Percentiles rank a stretch among this genome's conserved stretches.
These are phyloP conservation scores for Yamadazyma laniorum DNA, from an alignment of 805 yeast species.

Conservation along the genomic window DNA sequence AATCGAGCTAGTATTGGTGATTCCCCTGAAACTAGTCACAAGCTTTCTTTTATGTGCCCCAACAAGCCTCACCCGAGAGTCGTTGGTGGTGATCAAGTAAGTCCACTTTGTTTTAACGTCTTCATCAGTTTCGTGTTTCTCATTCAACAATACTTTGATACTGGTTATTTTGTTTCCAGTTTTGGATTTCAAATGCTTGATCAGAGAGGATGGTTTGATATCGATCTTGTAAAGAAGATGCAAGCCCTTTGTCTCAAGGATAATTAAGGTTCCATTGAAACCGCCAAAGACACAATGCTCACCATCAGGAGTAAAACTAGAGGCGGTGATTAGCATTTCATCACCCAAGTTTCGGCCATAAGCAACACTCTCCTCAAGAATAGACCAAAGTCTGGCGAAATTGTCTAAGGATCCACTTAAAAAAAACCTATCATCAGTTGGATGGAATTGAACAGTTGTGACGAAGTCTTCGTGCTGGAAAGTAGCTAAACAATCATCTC, in stretches of 20 bases:
- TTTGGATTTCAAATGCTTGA: constrained; percentile 13
- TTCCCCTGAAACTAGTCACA: constrained; percentile 71
- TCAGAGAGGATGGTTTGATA: constrained; percentile 26
- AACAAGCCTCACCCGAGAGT: constrained; percentile 71
- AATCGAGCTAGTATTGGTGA: constrained; percentile 66
- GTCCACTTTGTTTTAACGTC: constrained; percentile 26
- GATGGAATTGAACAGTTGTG: constrained; percentile 77
- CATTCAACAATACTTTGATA: constrained; percentile 48
- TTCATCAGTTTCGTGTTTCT: constrained; percentile 3
- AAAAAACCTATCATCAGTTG: constrained; percentile 83
- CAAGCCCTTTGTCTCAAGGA: constrained; percentile 64
- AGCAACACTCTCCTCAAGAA: constrained; percentile 66
- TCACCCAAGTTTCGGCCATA: constrained; percentile 52
- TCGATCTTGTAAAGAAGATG: constrained; percentile 36
- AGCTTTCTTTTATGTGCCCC: constrained; percentile 53
- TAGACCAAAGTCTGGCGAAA: constrained; percentile 76
- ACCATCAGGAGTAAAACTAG: constrained; percentile 65
- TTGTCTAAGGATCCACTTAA: constrained; percentile 79
- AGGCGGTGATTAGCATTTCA: constrained; percentile 69
- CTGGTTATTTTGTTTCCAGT: constrained; percentile 67
- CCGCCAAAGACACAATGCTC: constrained; percentile 71
- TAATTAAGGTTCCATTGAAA: constrained; percentile 65
- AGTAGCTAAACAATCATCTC: constrained; percentile 57
- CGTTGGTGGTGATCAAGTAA: constrained; percentile 70
- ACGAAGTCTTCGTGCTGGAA: constrained; percentile 81